These are phyloP conservation scores for Galium porrigens DNA, from an alignment of 305 asterid genomes.

Conservation along the genomic window DNA sequence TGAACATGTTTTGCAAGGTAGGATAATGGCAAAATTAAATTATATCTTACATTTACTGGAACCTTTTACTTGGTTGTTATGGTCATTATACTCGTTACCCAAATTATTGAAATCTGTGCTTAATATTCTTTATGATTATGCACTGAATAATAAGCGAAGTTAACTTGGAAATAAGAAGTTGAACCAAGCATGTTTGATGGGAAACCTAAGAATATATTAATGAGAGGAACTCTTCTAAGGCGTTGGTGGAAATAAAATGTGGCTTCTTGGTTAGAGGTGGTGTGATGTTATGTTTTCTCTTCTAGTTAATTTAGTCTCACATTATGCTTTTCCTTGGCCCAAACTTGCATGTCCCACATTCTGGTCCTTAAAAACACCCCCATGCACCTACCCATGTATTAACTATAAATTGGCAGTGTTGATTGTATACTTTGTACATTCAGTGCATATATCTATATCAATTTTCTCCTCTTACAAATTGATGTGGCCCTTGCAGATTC, in stretches of 20 bases:
- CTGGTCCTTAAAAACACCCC: not conserved
- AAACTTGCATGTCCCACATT: not conserved
- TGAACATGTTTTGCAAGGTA: conserved; percentile 97
- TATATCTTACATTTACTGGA: conserved; percentile 6
- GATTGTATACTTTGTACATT: not conserved
- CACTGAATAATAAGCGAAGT: not conserved
- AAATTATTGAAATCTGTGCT: not conserved
- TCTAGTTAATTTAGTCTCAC: not conserved
- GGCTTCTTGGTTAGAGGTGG: not conserved
- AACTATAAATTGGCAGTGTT: not conserved
- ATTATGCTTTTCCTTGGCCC: not conserved
- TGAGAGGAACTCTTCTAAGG: not conserved
- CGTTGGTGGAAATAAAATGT: too few species aligned
- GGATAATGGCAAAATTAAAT: not conserved
- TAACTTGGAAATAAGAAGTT: not conserved
- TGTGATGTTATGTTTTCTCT: not conserved
- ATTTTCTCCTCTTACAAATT: conserved; percentile 4
- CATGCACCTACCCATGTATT: not conserved
- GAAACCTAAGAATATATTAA: not conserved
- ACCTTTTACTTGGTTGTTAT: conserved; percentile 4
- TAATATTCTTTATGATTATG: not conserved
- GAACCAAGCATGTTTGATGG: not conserved
- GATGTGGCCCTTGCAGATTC: conserved; percentile 46
- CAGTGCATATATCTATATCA: not conserved
- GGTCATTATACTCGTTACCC: not conserved